phyloP scores from a whole-genome alignment of 495 filamentous ascomycete species.

The Xylaria nigripes region DNA sequence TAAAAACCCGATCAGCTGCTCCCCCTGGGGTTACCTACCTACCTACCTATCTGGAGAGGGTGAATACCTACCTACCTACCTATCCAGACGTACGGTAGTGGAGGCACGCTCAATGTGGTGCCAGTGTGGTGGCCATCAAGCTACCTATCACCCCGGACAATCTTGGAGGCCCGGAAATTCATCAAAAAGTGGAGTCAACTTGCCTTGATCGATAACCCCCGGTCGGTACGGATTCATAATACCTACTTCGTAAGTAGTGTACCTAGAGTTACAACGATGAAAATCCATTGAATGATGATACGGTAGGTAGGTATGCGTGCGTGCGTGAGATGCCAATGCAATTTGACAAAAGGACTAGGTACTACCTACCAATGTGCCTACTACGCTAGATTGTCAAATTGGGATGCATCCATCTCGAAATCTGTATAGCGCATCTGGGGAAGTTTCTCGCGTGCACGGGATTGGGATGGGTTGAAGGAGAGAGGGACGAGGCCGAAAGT shows the following conservation, averaged over 20 bases:
- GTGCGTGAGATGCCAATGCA: too few species aligned
- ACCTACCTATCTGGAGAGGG: background rate
- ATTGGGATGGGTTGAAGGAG: background rate
- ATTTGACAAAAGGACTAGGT: too few species aligned
- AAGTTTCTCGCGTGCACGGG: constrained; percentile 24
- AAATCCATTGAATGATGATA: background rate
- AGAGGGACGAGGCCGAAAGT: too few species aligned
- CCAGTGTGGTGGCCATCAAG: background rate
- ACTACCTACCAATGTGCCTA: too few species aligned
- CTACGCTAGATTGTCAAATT: too few species aligned
- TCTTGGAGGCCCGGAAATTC: background rate
- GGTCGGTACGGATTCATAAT: too few species aligned
- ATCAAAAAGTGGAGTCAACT: background rate
- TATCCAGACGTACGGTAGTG: background rate
- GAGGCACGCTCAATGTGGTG: background rate
- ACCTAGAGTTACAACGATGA: background rate
- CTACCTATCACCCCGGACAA: background rate
- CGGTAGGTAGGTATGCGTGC: background rate
- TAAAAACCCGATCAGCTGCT: background rate
- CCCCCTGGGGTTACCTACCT: background rate
- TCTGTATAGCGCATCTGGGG: constrained; percentile 14
- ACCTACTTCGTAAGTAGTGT: too few species aligned
- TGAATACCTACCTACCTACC: background rate
- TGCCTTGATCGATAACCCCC: too few species aligned
- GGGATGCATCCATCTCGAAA: too few species aligned